A percentile compares a stretch with the other conserved stretches of the same genome.
Conservation (phyloP, 2,329 filamentous ascomycete species). For the Verticillium isaacii region DNA sequence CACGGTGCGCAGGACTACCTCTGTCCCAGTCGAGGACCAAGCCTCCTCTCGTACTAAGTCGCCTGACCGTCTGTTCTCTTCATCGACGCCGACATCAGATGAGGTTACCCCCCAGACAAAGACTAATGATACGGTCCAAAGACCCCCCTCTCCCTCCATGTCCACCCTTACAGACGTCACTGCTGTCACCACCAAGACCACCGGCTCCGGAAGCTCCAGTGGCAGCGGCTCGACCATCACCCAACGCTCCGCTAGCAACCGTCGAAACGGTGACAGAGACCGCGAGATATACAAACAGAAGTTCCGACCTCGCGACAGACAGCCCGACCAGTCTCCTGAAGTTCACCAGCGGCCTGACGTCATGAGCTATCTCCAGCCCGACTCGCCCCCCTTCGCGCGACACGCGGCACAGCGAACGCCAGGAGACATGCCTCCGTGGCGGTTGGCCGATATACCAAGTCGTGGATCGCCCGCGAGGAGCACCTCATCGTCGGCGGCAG, state of each 20-base stretch:
- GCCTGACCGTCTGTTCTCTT: not conserved
- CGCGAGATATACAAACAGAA: constrained; percentile 12
- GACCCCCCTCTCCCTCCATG: constrained; percentile 23
- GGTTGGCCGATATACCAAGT: constrained; percentile 16
- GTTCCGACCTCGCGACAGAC: constrained; percentile 12
- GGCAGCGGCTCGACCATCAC: constrained; percentile 36
- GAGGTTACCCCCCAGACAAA: no score
- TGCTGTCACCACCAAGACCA: constrained; percentile 19
- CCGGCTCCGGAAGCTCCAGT: constrained; percentile 31
- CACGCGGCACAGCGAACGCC: constrained; percentile 22
- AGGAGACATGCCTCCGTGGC: constrained; percentile 10
- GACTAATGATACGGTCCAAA: not conserved
- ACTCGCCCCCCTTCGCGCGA: constrained; percentile 42
- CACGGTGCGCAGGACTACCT: not conserved
- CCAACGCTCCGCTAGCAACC: constrained; percentile 19
- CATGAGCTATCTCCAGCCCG: constrained; percentile 54
- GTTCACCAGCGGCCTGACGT: constrained; percentile 22
- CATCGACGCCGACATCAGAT: not conserved
- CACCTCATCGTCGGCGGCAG: constrained; percentile 42
- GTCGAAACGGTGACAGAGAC: constrained; percentile 2
- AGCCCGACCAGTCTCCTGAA: constrained; percentile 8
- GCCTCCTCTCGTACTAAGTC: not conserved
- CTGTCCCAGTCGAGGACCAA: not conserved
- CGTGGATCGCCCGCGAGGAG: constrained; percentile 22
- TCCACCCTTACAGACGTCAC: constrained; percentile 23